phyloP scores from a whole-genome alignment of 495 filamentous ascomycete species.

The Neurospora sp. region DNA sequence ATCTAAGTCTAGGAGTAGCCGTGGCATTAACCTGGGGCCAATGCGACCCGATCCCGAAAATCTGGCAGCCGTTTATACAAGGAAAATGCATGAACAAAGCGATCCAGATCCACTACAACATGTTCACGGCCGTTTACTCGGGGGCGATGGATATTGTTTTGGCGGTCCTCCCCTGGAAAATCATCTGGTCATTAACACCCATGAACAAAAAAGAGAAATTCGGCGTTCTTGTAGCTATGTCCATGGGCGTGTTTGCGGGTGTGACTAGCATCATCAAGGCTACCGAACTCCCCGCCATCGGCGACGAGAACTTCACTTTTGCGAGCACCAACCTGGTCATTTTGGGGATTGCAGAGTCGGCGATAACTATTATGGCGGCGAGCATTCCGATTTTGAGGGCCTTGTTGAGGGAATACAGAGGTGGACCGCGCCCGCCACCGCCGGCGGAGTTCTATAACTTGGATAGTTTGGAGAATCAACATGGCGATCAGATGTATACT shows the following conservation, averaged over 20 bases:
- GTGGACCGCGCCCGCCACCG: neutral
- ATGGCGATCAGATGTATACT: neutral
- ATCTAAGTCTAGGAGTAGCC: slow-evolving; percentile 18
- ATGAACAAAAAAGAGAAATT: slow-evolving; percentile 26
- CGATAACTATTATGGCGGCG: slow-evolving; percentile 23
- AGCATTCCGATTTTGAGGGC: slow-evolving; percentile 23
- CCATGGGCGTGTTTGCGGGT: slow-evolving; percentile 26
- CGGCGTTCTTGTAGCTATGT: slow-evolving; percentile 28
- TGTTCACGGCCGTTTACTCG: slow-evolving; percentile 22
- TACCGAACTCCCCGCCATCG: slow-evolving; percentile 19
- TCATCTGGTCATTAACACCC: slow-evolving; percentile 14
- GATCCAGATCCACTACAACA: slow-evolving; percentile 23
- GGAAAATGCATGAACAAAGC: slow-evolving; percentile 19
- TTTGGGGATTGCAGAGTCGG: slow-evolving; percentile 17
- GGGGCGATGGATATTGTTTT: slow-evolving; percentile 26
- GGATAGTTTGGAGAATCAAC: neutral
- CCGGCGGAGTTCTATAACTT: neutral
- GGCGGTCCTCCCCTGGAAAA: slow-evolving; percentile 26
- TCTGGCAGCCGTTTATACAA: slow-evolving; percentile 22
- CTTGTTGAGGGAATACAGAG: neutral
- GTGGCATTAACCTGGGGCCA: slow-evolving; percentile 24
- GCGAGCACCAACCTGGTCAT: slow-evolving; percentile 19
- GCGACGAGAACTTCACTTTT: slow-evolving; percentile 14
- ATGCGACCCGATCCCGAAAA: slow-evolving; percentile 24
- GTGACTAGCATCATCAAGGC: slow-evolving; percentile 19